Evolutionary conservation across 768 basidiomycete genomes (phyloP).

Genomic region (Leccinum longicurvipes): DNA sequence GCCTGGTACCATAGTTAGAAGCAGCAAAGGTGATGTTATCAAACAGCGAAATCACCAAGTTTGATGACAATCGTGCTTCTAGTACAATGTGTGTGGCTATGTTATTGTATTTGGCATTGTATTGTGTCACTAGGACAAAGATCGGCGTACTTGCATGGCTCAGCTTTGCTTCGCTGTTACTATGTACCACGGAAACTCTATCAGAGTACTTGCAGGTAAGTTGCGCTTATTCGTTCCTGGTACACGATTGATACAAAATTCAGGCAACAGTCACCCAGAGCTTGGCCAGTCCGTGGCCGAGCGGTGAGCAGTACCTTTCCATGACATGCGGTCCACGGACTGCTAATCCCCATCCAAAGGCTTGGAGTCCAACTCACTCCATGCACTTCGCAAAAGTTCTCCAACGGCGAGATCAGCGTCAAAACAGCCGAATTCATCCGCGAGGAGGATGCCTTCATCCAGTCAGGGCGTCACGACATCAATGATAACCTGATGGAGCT

Average conservation of each 20-base stretch:
- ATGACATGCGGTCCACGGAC: conserved; percentile 41
- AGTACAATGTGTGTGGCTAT: conserved; percentile 49
- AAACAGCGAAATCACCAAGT: conserved; percentile 52
- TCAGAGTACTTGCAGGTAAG: conserved; percentile 72
- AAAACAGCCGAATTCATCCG: conserved; percentile 94
- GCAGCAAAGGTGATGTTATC: not conserved
- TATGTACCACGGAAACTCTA: conserved; percentile 82
- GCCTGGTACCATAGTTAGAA: conserved; percentile 39
- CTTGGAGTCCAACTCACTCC: conserved; percentile 85
- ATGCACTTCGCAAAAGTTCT: conserved; percentile 85
- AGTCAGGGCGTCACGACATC: conserved; percentile 84
- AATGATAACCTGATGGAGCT: conserved; percentile 99
- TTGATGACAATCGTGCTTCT: conserved; percentile 87
- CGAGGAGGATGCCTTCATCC: conserved; percentile 98
- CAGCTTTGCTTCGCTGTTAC: not conserved
- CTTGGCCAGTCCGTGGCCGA: conserved; percentile 94
- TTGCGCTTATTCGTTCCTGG: conserved; percentile 3
- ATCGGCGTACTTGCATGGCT: conserved; percentile 1
- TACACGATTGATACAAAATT: conserved; percentile 10
- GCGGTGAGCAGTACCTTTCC: conserved; percentile 77
- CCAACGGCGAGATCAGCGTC: conserved; percentile 93
- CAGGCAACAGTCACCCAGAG: conserved; percentile 98
- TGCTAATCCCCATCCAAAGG: conserved; percentile 57
- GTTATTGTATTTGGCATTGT: conserved; percentile 34
- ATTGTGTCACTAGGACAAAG: conserved; percentile 12